Percentiles rank a stretch among this genome's conserved stretches.
phyloP scores from a whole-genome alignment of 768 basidiomycete species.

The Lactifluus hygrophoroides region DNA sequence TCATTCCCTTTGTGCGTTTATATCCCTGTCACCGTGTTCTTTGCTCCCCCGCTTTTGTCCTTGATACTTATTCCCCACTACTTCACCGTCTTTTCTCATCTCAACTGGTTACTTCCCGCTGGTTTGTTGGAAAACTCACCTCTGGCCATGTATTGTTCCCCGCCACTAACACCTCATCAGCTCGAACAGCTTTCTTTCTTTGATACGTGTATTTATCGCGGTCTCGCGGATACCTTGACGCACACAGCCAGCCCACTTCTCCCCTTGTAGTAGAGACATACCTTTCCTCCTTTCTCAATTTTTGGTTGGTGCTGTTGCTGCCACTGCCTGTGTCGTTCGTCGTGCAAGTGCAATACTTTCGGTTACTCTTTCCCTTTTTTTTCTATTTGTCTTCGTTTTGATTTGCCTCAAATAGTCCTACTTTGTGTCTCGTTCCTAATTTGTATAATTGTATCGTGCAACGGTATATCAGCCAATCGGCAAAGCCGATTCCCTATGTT shows the following conservation, averaged over 20 bases:
- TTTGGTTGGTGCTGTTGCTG: constrained; percentile 1
- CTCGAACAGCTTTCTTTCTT: neutral
- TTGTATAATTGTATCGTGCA: constrained; percentile 17
- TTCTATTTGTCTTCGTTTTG: constrained; percentile 1
- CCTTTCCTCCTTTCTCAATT: neutral
- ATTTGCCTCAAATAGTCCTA: constrained; percentile 13
- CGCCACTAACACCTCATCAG: constrained; percentile 1
- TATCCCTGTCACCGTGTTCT: neutral
- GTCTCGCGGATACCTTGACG: constrained; percentile 16
- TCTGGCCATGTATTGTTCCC: constrained; percentile 7
- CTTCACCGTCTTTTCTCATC: neutral
- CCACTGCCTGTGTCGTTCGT: neutral
- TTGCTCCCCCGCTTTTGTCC: neutral
- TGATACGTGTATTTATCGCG: constrained; percentile 17
- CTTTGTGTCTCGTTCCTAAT: constrained; percentile 14
- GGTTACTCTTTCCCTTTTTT: neutral
- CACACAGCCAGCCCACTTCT: neutral
- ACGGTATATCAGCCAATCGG: constrained; percentile 10
- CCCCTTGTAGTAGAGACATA: constrained; percentile 5
- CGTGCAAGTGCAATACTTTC: constrained; percentile 10
- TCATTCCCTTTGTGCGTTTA: neutral
- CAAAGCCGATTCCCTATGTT: neutral
- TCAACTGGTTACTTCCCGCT: neutral
- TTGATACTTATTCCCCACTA: constrained; percentile 7
- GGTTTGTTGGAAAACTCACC: neutral